Evolutionary conservation across 139 green algal species (phyloP).

Genomic region (Chlamydomonas asymmetrica): DNA sequence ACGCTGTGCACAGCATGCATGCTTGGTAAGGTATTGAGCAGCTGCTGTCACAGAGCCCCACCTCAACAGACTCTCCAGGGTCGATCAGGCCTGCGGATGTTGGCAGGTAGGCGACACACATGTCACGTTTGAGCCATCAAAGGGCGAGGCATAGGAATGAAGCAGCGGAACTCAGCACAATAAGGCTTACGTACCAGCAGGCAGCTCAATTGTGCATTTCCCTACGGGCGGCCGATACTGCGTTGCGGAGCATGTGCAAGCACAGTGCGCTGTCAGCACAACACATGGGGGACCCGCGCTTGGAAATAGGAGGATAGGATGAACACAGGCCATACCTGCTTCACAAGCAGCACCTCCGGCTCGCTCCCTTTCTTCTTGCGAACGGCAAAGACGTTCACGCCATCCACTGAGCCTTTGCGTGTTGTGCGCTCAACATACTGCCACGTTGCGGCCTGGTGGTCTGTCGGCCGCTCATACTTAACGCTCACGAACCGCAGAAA

Average conservation of each 20-base stretch:
- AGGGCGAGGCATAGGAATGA: too few relatives aligned
- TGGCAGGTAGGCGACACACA: too few relatives aligned
- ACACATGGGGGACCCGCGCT: too few relatives aligned
- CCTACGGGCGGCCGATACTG: slow-evolving; percentile 17
- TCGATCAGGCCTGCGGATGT: slow-evolving; percentile 22
- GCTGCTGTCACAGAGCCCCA: too few relatives aligned
- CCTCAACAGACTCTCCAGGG: slow-evolving; percentile 15
- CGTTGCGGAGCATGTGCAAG: neutral
- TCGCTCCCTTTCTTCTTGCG: slow-evolving; percentile 16
- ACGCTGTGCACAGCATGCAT: too few relatives aligned
- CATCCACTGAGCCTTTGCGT: slow-evolving; percentile 17
- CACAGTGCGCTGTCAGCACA: neutral
- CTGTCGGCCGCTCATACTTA: slow-evolving; percentile 9
- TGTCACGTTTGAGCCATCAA: too few relatives aligned
- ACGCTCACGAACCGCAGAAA: slow-evolving; percentile 26
- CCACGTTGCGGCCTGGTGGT: slow-evolving; percentile 13
- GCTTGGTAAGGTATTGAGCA: too few relatives aligned
- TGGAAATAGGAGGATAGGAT: neutral
- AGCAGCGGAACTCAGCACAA: neutral
- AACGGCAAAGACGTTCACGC: slow-evolving; percentile 28
- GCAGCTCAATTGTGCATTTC: slow-evolving; percentile 24
- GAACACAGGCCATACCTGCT: neutral
- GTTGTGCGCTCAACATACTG: slow-evolving; percentile 29
- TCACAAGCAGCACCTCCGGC: slow-evolving; percentile 13
- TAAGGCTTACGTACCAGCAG: slow-evolving; percentile 3